phyloP scores from a whole-genome alignment of 441 rosid species.

The Oxalis stricta region DNA sequence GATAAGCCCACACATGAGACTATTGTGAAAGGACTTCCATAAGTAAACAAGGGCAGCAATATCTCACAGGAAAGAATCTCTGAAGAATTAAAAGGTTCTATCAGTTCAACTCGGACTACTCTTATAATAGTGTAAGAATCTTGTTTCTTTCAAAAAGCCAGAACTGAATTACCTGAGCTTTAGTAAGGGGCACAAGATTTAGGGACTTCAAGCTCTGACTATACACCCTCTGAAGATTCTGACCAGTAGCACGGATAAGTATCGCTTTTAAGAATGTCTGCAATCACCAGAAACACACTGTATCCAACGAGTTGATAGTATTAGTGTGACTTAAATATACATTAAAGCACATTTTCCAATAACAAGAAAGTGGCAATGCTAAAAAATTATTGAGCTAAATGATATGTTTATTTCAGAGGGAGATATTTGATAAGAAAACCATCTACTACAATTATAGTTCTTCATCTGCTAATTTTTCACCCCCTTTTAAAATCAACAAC shows the following conservation, averaged over 20 bases:
- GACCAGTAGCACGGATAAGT: conserved; percentile 65
- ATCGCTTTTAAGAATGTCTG: conserved; percentile 74
- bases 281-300: conserved; percentile 73
- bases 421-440: no score
- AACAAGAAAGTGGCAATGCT: neutral
- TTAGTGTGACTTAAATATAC: conserved; percentile 1
- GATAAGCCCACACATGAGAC: conserved; percentile 79
- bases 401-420: no score
- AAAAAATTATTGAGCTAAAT: neutral
- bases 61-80: conserved; percentile 48
- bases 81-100: conserved; percentile 21
- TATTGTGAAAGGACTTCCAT: conserved; percentile 88
- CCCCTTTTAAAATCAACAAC: neutral
- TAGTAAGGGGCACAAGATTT: conserved; percentile 24
- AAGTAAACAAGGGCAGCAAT: conserved; percentile 76
- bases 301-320: conserved; percentile 35
- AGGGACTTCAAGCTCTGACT: conserved; percentile 36
- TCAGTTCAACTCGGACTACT: no score
- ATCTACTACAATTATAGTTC: no score
- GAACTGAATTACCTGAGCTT: conserved; percentile 37
- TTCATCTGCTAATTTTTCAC: no score
- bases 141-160: no score
- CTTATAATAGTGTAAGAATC: no score
- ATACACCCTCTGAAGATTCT: conserved; percentile 43
- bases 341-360: neutral